A percentile compares a stretch with the other conserved stretches of the same genome.
These are phyloP conservation scores for Pilaira anomala DNA, from an alignment of 192 early-diverging fungal species.

Conservation along the genomic window DNA sequence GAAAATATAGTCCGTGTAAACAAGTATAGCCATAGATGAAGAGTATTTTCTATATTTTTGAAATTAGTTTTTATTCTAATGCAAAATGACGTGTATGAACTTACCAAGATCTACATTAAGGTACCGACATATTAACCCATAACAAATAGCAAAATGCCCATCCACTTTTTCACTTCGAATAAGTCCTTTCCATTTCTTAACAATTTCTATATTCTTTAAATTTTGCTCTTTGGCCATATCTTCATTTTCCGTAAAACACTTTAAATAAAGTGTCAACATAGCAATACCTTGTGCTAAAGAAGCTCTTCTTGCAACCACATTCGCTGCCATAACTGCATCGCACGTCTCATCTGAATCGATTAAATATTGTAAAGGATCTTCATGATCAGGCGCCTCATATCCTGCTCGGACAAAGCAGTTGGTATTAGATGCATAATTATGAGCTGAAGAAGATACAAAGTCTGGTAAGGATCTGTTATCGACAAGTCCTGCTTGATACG, in stretches of 20 bases:
- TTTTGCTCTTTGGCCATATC: neutral
- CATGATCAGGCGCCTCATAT: conserved; percentile 37
- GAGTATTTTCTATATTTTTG: conserved; percentile 52
- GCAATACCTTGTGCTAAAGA: conserved; percentile 67
- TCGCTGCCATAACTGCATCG: conserved; percentile 41
- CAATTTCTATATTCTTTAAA: conserved; percentile 6
- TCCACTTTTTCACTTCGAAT: conserved; percentile 38
- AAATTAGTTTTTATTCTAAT: no score
- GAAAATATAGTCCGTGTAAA: conserved; percentile 86
- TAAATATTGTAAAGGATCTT: conserved; percentile 26
- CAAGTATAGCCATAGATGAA: conserved; percentile 77
- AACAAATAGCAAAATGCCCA: conserved; percentile 80
- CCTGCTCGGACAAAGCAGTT: conserved; percentile 66
- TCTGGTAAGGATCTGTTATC: conserved; percentile 29
- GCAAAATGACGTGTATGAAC: neutral
- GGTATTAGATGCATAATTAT: conserved; percentile 66
- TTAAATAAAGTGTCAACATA: conserved; percentile 59
- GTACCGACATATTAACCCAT: conserved; percentile 64
- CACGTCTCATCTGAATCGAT: conserved; percentile 30
- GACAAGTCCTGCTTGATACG: conserved; percentile 66
- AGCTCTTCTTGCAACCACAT: conserved; percentile 63
- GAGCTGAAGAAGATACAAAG: conserved; percentile 61
- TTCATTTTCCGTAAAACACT: conserved; percentile 50
- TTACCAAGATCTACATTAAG: conserved; percentile 58
- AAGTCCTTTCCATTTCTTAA: conserved; percentile 37